These are phyloP conservation scores for Fragilariopsis cylindrus DNA, from an alignment of 108 stramenopile species.

Conservation along the genomic window DNA sequence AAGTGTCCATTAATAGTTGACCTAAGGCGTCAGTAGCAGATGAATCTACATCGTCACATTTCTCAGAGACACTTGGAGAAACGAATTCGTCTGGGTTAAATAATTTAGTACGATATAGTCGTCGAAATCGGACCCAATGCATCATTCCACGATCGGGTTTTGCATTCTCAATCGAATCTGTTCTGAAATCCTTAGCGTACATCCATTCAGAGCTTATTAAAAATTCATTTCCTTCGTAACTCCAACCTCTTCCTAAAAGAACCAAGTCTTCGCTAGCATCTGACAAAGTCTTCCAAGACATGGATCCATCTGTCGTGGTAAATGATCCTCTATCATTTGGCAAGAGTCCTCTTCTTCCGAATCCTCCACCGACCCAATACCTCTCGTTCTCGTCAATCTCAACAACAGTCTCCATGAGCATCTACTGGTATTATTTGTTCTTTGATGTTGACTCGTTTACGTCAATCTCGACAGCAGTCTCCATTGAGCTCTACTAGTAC, in stretches of 20 bases:
- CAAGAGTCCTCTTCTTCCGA: slow-evolving; percentile 49
- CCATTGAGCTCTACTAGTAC: too few relatives aligned
- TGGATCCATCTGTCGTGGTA: slow-evolving; percentile 52
- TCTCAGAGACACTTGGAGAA: slow-evolving; percentile 21
- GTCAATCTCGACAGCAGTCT: too few relatives aligned
- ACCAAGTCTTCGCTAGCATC: slow-evolving; percentile 47
- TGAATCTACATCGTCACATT: slow-evolving; percentile 70
- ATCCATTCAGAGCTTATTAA: slow-evolving; percentile 45
- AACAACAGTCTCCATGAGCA: slow-evolving; percentile 31
- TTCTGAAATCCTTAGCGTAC: slow-evolving; percentile 54
- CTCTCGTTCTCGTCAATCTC: slow-evolving; percentile 69
- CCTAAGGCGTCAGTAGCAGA: slow-evolving; percentile 42
- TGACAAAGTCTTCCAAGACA: slow-evolving; percentile 52
- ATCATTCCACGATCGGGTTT: slow-evolving; percentile 44
- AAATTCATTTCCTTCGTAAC: slow-evolving; percentile 29
- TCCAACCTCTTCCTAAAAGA: slow-evolving; percentile 46
- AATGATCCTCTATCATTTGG: slow-evolving; percentile 60
- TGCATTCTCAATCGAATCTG: slow-evolving; percentile 39
- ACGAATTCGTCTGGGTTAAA: slow-evolving; percentile 64
- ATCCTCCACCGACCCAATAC: slow-evolving; percentile 64
- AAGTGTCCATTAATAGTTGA: slow-evolving; percentile 30
- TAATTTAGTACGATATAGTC: slow-evolving; percentile 40
- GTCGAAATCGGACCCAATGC: slow-evolving; percentile 60
- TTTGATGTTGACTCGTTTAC: too few relatives aligned
- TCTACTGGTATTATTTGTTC: too few relatives aligned